A percentile compares a stretch with the other conserved stretches of the same genome.
These are phyloP conservation scores for Pythium grandisporangium DNA, from an alignment of 352 stramenopile genomes.

Conservation along the genomic window DNA sequence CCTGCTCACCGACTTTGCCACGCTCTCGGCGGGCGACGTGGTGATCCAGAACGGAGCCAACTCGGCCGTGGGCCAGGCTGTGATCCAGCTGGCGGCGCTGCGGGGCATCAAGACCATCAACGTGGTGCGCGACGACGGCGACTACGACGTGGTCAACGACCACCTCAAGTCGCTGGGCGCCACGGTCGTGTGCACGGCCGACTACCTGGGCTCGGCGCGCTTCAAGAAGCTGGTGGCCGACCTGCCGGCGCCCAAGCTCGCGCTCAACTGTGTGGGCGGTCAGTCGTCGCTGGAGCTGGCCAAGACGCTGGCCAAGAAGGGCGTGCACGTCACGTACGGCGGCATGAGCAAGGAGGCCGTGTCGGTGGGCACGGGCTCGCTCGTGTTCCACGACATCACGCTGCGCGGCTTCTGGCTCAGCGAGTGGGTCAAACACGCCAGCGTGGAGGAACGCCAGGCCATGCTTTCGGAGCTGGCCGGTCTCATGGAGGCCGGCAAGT, in stretches of 20 bases:
- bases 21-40: constrained; percentile 70
- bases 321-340: constrained; percentile 73
- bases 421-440: constrained; percentile 68
- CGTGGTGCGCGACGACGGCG: constrained; percentile 74
- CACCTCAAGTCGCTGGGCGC: constrained; percentile 75
- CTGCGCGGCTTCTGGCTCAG: constrained; percentile 84
- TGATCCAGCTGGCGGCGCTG: constrained; percentile 83
- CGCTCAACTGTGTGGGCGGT: constrained; percentile 75
- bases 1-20: constrained; percentile 77
- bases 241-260: constrained; percentile 77
- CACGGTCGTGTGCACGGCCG: constrained; percentile 57
- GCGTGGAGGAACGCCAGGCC: constrained; percentile 40
- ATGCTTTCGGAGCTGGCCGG: constrained; percentile 65
- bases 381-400: constrained; percentile 86
- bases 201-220: constrained; percentile 69
- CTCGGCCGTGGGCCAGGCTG: constrained; percentile 77
- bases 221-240: constrained; percentile 82
- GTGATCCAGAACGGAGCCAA: constrained; percentile 89
- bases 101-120: constrained; percentile 89
- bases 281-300: constrained; percentile 57
- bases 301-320: constrained; percentile 65
- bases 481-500: constrained; percentile 63
- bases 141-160: constrained; percentile 68
- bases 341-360: constrained; percentile 74
- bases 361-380: constrained; percentile 48